These are phyloP conservation scores for Moniliella sp. DNA, from an alignment of 1,284 basidiomycete species.

Conservation along the genomic window DNA sequence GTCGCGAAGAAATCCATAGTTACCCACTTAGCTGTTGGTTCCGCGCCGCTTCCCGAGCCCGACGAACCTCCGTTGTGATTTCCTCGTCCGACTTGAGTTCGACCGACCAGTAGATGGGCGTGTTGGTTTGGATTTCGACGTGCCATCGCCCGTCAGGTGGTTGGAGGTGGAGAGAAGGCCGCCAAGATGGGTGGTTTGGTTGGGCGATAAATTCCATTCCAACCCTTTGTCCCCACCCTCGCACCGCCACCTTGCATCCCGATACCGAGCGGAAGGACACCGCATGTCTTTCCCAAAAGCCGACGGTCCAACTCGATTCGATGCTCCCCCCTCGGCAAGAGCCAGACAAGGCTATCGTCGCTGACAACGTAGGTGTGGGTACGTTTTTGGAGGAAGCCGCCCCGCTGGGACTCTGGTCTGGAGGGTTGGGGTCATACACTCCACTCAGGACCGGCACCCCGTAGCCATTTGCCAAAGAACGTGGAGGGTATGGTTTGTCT, in stretches of 20 bases:
- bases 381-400: conserved; percentile 36
- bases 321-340: conserved; percentile 64
- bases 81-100: conserved; percentile 36
- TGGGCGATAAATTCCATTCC: no score
- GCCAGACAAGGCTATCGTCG: conserved; percentile 70
- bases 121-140: conserved; percentile 54
- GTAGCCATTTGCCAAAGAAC: conserved; percentile 51
- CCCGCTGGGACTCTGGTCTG: no score
- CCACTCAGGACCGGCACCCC: conserved; percentile 30
- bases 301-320: conserved; percentile 50
- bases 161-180: conserved; percentile 63
- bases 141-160: conserved; percentile 42
- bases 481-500: conserved; percentile 73
- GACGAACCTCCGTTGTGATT: no score
- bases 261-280: conserved; percentile 73
- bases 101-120: conserved; percentile 69
- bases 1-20: no score
- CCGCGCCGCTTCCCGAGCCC: no score
- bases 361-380: conserved; percentile 55
- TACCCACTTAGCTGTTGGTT: no score
- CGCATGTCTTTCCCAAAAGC: conserved; percentile 65
- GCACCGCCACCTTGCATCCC: conserved; percentile 35
- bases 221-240: conserved; percentile 61
- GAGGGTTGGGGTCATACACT: not conserved
- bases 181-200: conserved; percentile 17